Evolutionary conservation across 768 basidiomycete genomes (phyloP), one percentile per base, ranked within the genome.

Genomic region (Coprinopsis strossmayeri): DNA sequence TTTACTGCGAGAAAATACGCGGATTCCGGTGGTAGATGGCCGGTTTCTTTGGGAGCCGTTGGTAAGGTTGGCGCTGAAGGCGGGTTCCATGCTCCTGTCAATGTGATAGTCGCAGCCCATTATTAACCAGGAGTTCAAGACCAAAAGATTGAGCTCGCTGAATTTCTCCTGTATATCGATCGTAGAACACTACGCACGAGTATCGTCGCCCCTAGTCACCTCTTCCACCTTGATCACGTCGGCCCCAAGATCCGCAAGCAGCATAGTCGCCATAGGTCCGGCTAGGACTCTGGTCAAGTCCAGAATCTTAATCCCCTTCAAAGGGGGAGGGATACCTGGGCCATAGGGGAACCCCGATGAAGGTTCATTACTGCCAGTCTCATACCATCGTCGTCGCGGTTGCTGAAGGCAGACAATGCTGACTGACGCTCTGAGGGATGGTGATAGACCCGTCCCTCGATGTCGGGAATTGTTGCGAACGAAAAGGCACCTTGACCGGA

Each of bases 211-310:
- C 50, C 73, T 76, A 37, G 74, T 70, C 45, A 79, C 70, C 60
- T 91, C 87, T 61, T 94, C 91, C 3, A 96, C 80, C 63, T 96
- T 97, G 63, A 96, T 79, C 24, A 97, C 91, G 61, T 97, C 91
- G 40, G 94, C 94, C 1, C 91, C 86, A 28, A 94, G 68, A 67
- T 94, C 91, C 5, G 84, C 92, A n/a, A 96, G 73, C 52, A 95
- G 75, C 92, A 94, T 89, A 1, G 91, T 89, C n/a, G 86, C 81
- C 1, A 85, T 86, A 26, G 92, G 92, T 0, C 91, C 92, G n/a
- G 92, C 92, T 42, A 97, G 69, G 1, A 96, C 87, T 24, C 94
- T 78, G 12, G 92, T 91, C 48, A 96, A 67, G 65, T 97, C 94
- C 20, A 97, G 71, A n/a, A 96, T 77, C 58, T 76, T 81, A 55